Evolutionary conservation across 495 filamentous ascomycete genomes (phyloP), one percentile per base, ranked within the genome.

Genomic region (Aspergillus diversus): DNA sequence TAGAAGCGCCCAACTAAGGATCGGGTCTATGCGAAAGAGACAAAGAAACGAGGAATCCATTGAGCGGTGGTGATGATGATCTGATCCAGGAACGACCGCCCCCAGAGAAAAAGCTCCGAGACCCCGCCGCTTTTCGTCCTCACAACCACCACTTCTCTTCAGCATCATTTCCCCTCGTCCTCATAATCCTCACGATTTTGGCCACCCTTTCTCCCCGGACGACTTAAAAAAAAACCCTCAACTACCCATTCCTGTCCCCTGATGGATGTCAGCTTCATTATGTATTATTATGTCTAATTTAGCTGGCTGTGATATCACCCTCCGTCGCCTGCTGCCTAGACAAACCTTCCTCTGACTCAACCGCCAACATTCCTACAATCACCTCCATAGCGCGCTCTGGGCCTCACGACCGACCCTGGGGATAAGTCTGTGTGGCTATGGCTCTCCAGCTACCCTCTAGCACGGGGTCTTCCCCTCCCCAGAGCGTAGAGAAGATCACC

Each of bases 401-500:
- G 15, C 32, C 17, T 47, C 21, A 35, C 35, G 55, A 39, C 39
- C 31, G 55, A 32, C 21, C 21, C 32, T 54, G 51, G 21, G 47
- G 16, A 12, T 50, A 21, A 9, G 5, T 11, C 21, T 7, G 47
- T 27, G 47, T 17, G 16, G 21, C 12, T 32, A 80, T 80, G 76
- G 68, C 73, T 47, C 71, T 75, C 51, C 55, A 67, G 33, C 51
- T 69, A 11, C 48, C 66, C 46, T 42, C 70, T 33, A 49, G 64
- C 54, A 51, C 60, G 13, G 75, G 69, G 35, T 65, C 70, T 46
- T 74, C 76, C 37, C 64, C 74, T 52, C 79, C 93, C 13, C 80
- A 93, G 75, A 92, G 81, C 58, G 83, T 91, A 35, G 85, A 87
- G 61, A 87, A 91, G 65, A 89, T 98, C 53, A 82, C 85, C 16